phyloP scores from a whole-genome alignment of 139 green algal genomes.

The Pseudopediastrum boryanum region DNA sequence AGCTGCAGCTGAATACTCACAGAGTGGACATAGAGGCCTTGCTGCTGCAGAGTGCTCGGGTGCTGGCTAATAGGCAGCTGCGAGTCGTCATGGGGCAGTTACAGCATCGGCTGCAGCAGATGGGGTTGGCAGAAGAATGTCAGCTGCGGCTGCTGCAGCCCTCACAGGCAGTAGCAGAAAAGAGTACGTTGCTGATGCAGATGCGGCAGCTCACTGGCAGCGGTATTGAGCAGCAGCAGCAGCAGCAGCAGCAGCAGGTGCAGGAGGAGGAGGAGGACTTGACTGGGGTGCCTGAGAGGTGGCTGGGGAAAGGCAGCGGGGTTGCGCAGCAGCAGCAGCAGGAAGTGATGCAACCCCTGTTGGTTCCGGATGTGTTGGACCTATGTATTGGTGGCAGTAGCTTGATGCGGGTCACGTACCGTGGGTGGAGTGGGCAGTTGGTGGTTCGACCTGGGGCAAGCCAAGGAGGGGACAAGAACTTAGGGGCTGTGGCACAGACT shows the following conservation, averaged over 20 bases:
- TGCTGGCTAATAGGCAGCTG: constrained; percentile 24
- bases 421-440: no score
- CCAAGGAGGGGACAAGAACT: no score
- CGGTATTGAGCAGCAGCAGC: no score
- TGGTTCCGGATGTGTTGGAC: no score
- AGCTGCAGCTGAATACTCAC: constrained; percentile 25
- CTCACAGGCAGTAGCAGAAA: no score
- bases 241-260: not conserved
- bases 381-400: no score
- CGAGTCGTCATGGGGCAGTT: constrained; percentile 5
- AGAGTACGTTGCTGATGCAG: no score
- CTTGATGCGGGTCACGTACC: no score
- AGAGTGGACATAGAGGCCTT: constrained; percentile 26
- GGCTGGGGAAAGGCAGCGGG: no score
- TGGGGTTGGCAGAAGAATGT: not conserved
- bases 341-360: not conserved
- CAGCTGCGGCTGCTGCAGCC: constrained; percentile 17
- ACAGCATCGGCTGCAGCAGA: not conserved
- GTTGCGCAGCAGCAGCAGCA: constrained; percentile 11
- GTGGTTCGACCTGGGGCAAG: no score
- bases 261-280: not conserved
- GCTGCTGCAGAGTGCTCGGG: constrained; percentile 32
- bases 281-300: not conserved
- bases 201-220: no score
- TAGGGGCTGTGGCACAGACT: no score